These are phyloP conservation scores for Clarireedia homoeocarpa DNA, from an alignment of 2,329 filamentous ascomycete genomes.

Conservation along the genomic window DNA sequence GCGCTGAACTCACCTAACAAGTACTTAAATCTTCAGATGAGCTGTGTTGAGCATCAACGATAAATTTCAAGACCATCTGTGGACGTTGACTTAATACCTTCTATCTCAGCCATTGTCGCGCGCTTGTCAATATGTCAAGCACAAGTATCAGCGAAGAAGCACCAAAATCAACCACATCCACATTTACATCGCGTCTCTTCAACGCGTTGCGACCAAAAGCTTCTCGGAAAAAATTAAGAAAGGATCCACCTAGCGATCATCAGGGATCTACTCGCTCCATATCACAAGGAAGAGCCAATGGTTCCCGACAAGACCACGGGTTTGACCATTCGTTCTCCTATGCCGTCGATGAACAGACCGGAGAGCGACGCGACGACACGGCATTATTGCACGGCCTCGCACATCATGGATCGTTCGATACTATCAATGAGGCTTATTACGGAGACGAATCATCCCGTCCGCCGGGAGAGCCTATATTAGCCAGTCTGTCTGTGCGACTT, in stretches of 20 bases:
- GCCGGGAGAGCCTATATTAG: conserved; percentile 36
- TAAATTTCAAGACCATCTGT: no score
- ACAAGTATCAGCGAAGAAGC: background rate
- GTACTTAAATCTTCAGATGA: no score
- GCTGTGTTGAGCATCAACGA: no score
- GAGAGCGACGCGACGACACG: conserved; percentile 27
- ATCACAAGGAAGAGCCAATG: background rate
- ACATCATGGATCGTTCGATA: conserved; percentile 25
- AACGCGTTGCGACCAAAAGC: conserved; percentile 4
- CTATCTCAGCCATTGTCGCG: no score
- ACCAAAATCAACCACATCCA: background rate
- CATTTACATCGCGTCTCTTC: conserved; percentile 2
- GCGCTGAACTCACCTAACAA: no score
- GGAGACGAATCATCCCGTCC: conserved; percentile 14
- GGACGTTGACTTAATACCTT: no score
- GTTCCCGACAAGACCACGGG: background rate
- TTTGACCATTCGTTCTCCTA: background rate
- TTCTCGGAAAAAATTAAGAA: conserved; percentile 6
- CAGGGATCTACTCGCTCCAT: background rate
- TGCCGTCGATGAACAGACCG: conserved; percentile 24
- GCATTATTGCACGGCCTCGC: conserved; percentile 26
- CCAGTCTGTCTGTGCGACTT: conserved; percentile 35
- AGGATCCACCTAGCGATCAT: background rate
- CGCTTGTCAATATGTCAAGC: background rate
- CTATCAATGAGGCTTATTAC: conserved; percentile 12